Evolutionary conservation across 2,329 filamentous ascomycete species (phyloP), one percentile per base, ranked within the genome.

Genomic region (Graphilbum sp.): DNA sequence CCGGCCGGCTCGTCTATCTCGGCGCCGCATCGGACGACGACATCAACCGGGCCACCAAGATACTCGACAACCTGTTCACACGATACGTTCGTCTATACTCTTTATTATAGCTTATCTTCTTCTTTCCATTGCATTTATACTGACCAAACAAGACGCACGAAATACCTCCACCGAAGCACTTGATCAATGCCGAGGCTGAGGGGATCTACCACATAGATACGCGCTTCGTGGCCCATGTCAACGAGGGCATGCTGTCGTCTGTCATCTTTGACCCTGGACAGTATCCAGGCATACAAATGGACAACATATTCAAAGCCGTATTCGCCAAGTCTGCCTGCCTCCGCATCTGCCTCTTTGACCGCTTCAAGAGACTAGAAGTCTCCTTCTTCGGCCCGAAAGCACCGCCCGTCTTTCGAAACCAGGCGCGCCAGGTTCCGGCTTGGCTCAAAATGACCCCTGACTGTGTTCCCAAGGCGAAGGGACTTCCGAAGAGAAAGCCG

Each of bases 151-250:
- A 32, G 30, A 32, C 30, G n/a, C 16, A 18, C 27, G 27, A 29
- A 32, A 32, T 16, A 10, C 30, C 30, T 4, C 35, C 0, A 23
- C 36, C 41, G 9, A 39, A 47, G 32, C 49, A 54, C 37, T 7
- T 53, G 2, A 13, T 52, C n/a, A 50, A 49, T 27, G 32, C 46
- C 13, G 53, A 54, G 32, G 34, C 41, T n/a, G 45, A 50, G 11
- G 32, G 37, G 9, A 33, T 37, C 3, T 44, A 37, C 29, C 20
- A 37, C 10, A 49, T 51, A 3, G 54, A 56, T 20, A 42, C 46
- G 5, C 50, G 52, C 5, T 49, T 47, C 38, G 46, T 50, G 38
- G 44, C 47, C 12, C 49, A 51, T 35, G 49, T 55, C 37, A 48
- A 54, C 25, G 48, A 46, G 1, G 37, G 25, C 29, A 45, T 56